These are phyloP conservation scores for Phyllachora maydis DNA, from an alignment of 2,329 filamentous ascomycete species.

Conservation along the genomic window DNA sequence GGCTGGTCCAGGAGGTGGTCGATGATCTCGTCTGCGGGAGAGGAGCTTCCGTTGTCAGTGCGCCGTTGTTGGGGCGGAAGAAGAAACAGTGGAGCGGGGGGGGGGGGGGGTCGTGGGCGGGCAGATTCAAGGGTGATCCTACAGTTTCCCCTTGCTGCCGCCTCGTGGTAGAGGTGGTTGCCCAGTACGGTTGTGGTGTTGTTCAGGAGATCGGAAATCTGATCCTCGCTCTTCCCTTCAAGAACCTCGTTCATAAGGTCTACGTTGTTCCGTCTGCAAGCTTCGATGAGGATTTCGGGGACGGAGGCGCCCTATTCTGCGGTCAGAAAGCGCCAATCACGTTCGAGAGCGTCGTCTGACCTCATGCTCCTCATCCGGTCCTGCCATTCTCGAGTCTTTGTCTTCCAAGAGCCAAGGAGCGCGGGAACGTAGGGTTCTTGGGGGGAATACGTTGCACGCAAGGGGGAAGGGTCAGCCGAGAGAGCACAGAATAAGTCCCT, in stretches of 20 bases:
- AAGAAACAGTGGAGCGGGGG: background rate
- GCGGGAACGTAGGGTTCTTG: no score
- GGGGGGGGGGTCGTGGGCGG: background rate
- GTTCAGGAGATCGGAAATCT: slow-evolving; percentile 66
- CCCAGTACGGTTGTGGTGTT: slow-evolving; percentile 68
- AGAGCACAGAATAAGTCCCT: no score
- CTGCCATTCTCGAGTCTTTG: slow-evolving; percentile 5
- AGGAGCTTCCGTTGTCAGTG: slow-evolving; percentile 2
- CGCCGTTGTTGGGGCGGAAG: background rate
- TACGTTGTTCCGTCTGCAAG: slow-evolving; percentile 82
- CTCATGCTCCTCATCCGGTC: slow-evolving; percentile 8
- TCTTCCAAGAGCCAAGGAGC: no score
- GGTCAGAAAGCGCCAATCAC: slow-evolving; percentile 13
- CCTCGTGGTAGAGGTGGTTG: slow-evolving; percentile 77
- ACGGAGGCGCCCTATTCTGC: slow-evolving; percentile 78
- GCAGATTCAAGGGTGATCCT: slow-evolving; percentile 13
- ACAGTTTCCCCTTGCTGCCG: slow-evolving; percentile 74
- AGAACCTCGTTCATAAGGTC: slow-evolving; percentile 65
- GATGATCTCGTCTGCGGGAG: slow-evolving; percentile 49
- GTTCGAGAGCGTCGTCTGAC: slow-evolving; percentile 4
- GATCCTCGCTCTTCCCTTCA: slow-evolving; percentile 33
- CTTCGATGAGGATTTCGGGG: slow-evolving; percentile 74
- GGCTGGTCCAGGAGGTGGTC: slow-evolving; percentile 69
- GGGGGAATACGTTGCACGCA: no score
- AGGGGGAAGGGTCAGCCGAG: no score